Conservation (phyloP, 495 filamentous ascomycete genomes). For the Collariella sp. region DNA sequence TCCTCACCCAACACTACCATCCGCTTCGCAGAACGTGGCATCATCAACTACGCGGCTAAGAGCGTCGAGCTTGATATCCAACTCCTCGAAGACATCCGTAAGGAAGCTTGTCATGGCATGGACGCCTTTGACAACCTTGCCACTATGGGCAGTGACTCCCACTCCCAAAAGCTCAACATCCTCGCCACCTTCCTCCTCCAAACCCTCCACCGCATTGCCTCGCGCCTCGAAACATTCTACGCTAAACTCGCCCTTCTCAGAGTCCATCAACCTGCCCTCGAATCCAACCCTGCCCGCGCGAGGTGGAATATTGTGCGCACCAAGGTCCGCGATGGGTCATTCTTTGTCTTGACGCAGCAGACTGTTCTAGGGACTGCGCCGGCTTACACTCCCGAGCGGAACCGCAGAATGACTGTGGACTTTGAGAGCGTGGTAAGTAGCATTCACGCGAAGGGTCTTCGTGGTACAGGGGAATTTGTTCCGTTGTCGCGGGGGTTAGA, state of each 20-base stretch:
- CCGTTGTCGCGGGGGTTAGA: too few relatives aligned
- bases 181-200: conserved; percentile 40
- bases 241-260: conserved; percentile 36
- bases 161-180: conserved; percentile 29
- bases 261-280: conserved; percentile 39
- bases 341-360: conserved; percentile 38
- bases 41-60: conserved; percentile 40
- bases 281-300: conserved; percentile 40
- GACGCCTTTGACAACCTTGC: conserved; percentile 41
- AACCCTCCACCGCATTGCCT: conserved; percentile 41
- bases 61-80: conserved; percentile 41
- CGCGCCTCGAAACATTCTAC: conserved; percentile 41
- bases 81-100: conserved; percentile 41
- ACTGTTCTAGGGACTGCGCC: conserved; percentile 28
- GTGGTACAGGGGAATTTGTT: too few relatives aligned
- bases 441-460: conserved; percentile 30
- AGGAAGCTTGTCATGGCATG: conserved; percentile 43
- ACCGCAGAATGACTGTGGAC: conserved; percentile 24
- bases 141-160: conserved; percentile 16
- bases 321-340: conserved; percentile 37
- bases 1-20: conserved; percentile 31
- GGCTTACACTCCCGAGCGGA: conserved; percentile 23
- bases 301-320: conserved; percentile 40
- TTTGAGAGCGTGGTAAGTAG: conserved; percentile 40
- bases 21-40: conserved; percentile 39